Base-by-base conservation (phyloP, 2,329 filamentous ascomycete species). In the Cladosporium sp. region DNA sequence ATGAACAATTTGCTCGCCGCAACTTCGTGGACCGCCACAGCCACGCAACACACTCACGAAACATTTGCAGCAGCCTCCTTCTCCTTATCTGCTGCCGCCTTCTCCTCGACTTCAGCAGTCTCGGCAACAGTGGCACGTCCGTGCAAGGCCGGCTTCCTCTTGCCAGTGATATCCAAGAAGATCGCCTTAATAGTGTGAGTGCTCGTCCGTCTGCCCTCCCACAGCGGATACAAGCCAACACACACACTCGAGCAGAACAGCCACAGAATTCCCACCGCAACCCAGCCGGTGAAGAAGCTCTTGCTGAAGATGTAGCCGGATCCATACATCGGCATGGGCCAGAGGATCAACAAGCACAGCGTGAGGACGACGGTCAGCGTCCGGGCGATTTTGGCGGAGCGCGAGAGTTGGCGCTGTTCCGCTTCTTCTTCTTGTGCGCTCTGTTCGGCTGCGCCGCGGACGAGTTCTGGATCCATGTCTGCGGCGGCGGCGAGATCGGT, bases 171-270 rank as follows among this genome's bases (percentile, higher is more conserved):
- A 77, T 93, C 91, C 65, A 83, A 73, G 49, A 78, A 83, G 69
- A 93, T 90, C 32, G 84, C 81, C 74, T 84, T 87, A 68, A 86
- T 77, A 0, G 89, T 92, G 61, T 85, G 80, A 0, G 76, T 74
- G 65, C 92, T 87, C 1, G 90, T 93, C 65, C 83, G 78, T 1
- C 93, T 81, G 0, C 92, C 92, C 75, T 97, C 92, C 78, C 86
- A 95, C 1, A 95, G 80, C 7, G 93, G 93, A 78, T 90, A 97
- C 0, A 97, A 47, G 0, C 92, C 92, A 0, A 97, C 92, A 11
- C 87, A 90, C 65, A 89, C 82, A 1, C 88, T 80, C 3, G 88
- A 90, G 72, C 86, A 87, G 67, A 84, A 84, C 36, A 83, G 81
- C 81, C 81, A 84, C 0, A 81, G 71, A 3, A 84, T 82, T 0